Evolutionary conservation across 176 grass and related monocot species (phyloP).

Genomic region (Chloris gayana): DNA sequence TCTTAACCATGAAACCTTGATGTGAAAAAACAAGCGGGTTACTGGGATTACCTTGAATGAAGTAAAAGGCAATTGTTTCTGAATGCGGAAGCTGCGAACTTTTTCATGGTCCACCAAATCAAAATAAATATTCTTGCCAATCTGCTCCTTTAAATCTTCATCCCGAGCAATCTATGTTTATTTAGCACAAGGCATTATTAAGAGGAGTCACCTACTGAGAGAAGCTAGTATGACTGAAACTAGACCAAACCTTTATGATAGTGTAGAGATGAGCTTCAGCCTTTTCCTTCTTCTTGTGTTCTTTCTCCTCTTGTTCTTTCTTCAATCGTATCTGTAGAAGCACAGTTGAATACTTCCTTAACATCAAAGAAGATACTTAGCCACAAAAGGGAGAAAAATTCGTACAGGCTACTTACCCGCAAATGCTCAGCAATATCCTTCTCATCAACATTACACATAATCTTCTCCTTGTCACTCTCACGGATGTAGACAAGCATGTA

Average conservation of each 20-base stretch:
- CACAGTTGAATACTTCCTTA: slow-evolving; percentile 37
- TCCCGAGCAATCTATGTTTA: slow-evolving; percentile 77
- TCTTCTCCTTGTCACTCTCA: slow-evolving; percentile 86
- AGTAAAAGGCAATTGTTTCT: slow-evolving; percentile 92
- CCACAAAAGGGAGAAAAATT: slow-evolving; percentile 26
- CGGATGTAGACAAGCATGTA: slow-evolving; percentile 96
- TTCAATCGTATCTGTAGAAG: slow-evolving; percentile 88
- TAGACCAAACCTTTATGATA: slow-evolving; percentile 77
- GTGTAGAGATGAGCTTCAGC: slow-evolving; percentile 99
- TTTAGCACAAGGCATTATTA: slow-evolving; percentile 26
- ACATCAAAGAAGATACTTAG: slow-evolving; percentile 13
- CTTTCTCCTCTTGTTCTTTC: slow-evolving; percentile 99
- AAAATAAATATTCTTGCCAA: slow-evolving; percentile 95
- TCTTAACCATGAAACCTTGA: background rate
- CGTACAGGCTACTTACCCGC: slow-evolving; percentile 40
- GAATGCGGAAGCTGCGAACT: slow-evolving; percentile 94
- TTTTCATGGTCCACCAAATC: slow-evolving; percentile 98
- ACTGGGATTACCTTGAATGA: slow-evolving; percentile 78
- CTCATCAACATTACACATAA: slow-evolving; percentile 91
- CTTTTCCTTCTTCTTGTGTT: slow-evolving; percentile 97
- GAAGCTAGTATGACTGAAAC: slow-evolving; percentile 28
- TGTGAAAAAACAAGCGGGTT: slow-evolving; percentile 21
- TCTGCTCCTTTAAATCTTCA: slow-evolving; percentile 79
- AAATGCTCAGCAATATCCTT: slow-evolving; percentile 92
- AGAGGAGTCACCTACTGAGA: slow-evolving; percentile 21